Evolutionary conservation across 805 yeast species (phyloP), one percentile per base, ranked within the genome.

Genomic region (Lachancea meyersii): DNA sequence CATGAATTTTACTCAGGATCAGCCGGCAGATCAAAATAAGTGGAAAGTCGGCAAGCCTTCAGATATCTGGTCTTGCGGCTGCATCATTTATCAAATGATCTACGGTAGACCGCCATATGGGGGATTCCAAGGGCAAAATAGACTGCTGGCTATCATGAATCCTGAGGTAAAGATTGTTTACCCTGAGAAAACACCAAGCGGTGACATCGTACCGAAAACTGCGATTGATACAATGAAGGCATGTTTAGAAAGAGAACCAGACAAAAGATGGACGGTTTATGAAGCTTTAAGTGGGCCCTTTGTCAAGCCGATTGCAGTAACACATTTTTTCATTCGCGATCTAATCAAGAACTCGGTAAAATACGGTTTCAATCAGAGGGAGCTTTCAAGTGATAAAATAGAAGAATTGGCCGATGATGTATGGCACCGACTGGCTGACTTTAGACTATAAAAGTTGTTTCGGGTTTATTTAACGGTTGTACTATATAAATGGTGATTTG

Each of bases 41-140:
- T 71, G 77, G 91, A 85, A 78, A 61, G 95, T 89, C 9, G 97
- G 97, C 1, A 82, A 81, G 54, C 96, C 97, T 0, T 84, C 97
- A 1, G 98, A 93, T 65, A 80, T 93, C 13, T 93, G 98, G 98
- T 88, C 97, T 17, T 85, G 96, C 64, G 98, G 98, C 0, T 88
- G 97, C 61, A 91, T 93, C 3, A 70, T 93, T 1, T 91, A 88
- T 63, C 97, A 93, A 61, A 87, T 93, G 95, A 76, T 89, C 7
- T 94, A 93, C 54, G 96, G 96, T 0, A 74, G 75, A 47, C 91
- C 97, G 1, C 98, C 98, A 1, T 89, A 86, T 67, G 94, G 87
- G 0, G 70, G 72, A 3, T 86, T 76, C 53, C 76, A 79, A 39
- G 93, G 94, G 1, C 77, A 82, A 45, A 86, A 84, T 55, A 68